Percentiles rank a stretch among this genome's conserved stretches.
These are phyloP conservation scores for Aspergillus arachidicola DNA, from an alignment of 2,329 filamentous ascomycete genomes.

Conservation along the genomic window DNA sequence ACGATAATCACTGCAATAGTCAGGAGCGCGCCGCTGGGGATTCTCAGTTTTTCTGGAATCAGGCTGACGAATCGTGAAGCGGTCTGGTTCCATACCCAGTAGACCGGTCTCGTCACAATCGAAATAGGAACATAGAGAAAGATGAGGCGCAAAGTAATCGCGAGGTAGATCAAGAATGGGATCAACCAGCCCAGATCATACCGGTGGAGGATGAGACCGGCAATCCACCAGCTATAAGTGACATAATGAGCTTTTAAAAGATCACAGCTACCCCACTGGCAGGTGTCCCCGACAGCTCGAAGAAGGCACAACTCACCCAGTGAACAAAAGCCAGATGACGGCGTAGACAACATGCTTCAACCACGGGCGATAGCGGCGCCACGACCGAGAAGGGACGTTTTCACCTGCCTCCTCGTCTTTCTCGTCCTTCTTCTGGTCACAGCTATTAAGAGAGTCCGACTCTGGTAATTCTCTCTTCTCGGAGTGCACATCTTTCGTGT, in stretches of 20 bases:
- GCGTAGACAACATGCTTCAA: constrained; percentile 48
- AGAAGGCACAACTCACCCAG: constrained; percentile 48
- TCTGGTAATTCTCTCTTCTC: constrained; percentile 11
- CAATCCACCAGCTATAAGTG: constrained; percentile 70
- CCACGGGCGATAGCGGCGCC: constrained; percentile 21
- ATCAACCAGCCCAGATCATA: constrained; percentile 78
- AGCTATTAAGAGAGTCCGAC: constrained; percentile 44
- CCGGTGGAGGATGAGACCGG: constrained; percentile 71
- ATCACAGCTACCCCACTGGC: background rate
- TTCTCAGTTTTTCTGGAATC: constrained; percentile 68
- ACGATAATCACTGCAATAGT: constrained; percentile 75
- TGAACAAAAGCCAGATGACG: constrained; percentile 53
- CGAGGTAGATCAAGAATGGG: constrained; percentile 80
- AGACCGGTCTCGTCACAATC: constrained; percentile 67
- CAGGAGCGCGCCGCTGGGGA: constrained; percentile 63
- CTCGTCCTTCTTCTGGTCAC: constrained; percentile 27
- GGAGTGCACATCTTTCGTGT: constrained; percentile 4
- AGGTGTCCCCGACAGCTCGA: background rate
- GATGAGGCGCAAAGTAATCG: constrained; percentile 71
- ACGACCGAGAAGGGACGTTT: constrained; percentile 32
- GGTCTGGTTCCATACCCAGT: constrained; percentile 68
- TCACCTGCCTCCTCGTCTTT: constrained; percentile 46
- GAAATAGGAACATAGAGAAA: constrained; percentile 72
- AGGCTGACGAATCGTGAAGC: constrained; percentile 59
- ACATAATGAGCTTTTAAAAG: constrained; percentile 11